These are phyloP conservation scores for Xanthoconium purpureum DNA, from an alignment of 768 basidiomycete species.

Conservation along the genomic window DNA sequence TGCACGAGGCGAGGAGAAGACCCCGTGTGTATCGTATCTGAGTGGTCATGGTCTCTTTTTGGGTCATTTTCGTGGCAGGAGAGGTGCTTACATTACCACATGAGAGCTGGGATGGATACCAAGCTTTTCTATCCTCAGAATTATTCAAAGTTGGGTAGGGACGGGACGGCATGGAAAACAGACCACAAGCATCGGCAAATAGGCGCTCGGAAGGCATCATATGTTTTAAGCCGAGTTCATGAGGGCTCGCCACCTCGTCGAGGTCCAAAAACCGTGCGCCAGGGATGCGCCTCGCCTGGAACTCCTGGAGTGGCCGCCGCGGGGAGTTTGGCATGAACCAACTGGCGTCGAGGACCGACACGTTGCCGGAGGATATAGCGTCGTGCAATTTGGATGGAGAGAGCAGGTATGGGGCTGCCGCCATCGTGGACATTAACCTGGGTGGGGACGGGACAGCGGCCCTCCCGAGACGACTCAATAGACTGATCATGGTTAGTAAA, in stretches of 20 bases:
- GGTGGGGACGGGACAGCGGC: neutral
- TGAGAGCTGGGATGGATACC: constrained; percentile 74
- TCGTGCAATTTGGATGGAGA: constrained; percentile 48
- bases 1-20: constrained; percentile 91
- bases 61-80: neutral
- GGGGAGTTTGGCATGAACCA: constrained; percentile 95
- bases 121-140: constrained; percentile 50
- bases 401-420: constrained; percentile 46
- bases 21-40: constrained; percentile 86
- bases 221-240: constrained; percentile 82
- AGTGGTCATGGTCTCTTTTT: constrained; percentile 9
- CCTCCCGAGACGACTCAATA: constrained; percentile 10
- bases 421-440: constrained; percentile 39
- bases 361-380: constrained; percentile 31
- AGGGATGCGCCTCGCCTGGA: constrained; percentile 61
- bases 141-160: constrained; percentile 6
- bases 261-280: constrained; percentile 74
- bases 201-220: constrained; percentile 80
- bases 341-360: constrained; percentile 64
- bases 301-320: constrained; percentile 70
- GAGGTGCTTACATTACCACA: constrained; percentile 67
- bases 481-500: neutral
- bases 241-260: constrained; percentile 71
- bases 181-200: constrained; percentile 83
- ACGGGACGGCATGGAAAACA: constrained; percentile 25